Conservation (phyloP, 2,329 filamentous ascomycete species). For the Drechslerella stenobrocha region DNA sequence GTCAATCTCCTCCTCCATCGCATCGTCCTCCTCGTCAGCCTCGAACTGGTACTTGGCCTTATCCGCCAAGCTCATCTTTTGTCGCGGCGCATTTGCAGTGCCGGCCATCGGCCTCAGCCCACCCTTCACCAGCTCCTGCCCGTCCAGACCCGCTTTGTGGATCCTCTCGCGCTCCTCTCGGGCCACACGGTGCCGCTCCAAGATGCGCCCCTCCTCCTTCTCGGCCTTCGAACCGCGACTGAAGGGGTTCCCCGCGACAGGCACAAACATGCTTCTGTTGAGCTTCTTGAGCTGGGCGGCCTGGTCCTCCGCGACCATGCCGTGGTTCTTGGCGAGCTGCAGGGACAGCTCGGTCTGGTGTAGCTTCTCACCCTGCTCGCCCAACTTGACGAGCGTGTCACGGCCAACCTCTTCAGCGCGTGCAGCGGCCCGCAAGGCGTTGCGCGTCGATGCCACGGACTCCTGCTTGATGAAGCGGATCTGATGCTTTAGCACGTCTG, state of each 20-base stretch:
- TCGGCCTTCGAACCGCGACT: constrained; percentile 68
- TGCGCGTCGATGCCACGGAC: constrained; percentile 72
- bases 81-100: constrained; percentile 6
- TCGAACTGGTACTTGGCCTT: constrained; percentile 76
- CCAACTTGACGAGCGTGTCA: constrained; percentile 72
- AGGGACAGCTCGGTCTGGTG: constrained; percentile 82
- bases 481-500: constrained; percentile 72
- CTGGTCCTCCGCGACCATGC: constrained; percentile 75
- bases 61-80: constrained; percentile 62
- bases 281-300: constrained; percentile 80
- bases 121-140: constrained; percentile 62
- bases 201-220: constrained; percentile 68
- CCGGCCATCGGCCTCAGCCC: constrained; percentile 56
- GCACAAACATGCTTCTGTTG: constrained; percentile 88
- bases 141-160: constrained; percentile 60
- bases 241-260: constrained; percentile 77
- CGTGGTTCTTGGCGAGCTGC: constrained; percentile 75
- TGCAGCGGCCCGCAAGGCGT: constrained; percentile 69
- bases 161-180: constrained; percentile 68
- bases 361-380: constrained; percentile 76
- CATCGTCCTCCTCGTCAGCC: constrained; percentile 70
- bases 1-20: constrained; percentile 73
- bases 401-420: constrained; percentile 72
- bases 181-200: constrained; percentile 70
- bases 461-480: constrained; percentile 76